Evolutionary conservation across 768 basidiomycete species (phyloP).

Genomic region (Multifurca ochricompacta): DNA sequence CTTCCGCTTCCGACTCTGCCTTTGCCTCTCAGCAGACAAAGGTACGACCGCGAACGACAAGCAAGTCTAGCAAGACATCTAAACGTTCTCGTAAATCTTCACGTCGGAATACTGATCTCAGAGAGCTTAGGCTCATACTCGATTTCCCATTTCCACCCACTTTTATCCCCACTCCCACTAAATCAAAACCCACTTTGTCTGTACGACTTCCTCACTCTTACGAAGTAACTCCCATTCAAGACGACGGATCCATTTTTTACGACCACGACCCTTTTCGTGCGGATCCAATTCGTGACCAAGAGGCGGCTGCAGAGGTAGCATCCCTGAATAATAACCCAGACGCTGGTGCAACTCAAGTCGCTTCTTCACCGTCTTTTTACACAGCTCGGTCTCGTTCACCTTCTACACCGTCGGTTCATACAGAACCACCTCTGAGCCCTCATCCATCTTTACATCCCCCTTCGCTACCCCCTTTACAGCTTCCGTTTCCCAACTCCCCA

Average conservation of each 20-base stretch:
- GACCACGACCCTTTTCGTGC: slow-evolving; percentile 28
- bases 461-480: slow-evolving; percentile 6
- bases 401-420: slow-evolving; percentile 1
- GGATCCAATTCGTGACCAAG: slow-evolving; percentile 14
- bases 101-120: background rate
- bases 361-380: slow-evolving; percentile 20
- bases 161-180: slow-evolving; percentile 18
- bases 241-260: slow-evolving; percentile 24
- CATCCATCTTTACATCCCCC: background rate
- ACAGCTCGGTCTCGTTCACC: slow-evolving; percentile 19
- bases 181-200: slow-evolving; percentile 2
- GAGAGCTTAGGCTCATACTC: slow-evolving; percentile 19
- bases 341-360: slow-evolving; percentile 4
- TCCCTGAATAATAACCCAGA: slow-evolving; percentile 3
- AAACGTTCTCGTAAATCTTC: slow-evolving; percentile 16
- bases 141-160: slow-evolving; percentile 21
- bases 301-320: background rate
- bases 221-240: slow-evolving; percentile 20
- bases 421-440: background rate
- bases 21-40: background rate
- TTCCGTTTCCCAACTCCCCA: slow-evolving; percentile 8
- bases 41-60: slow-evolving; percentile 13
- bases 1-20: slow-evolving; percentile 3
- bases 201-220: slow-evolving; percentile 1
- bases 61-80: slow-evolving; percentile 22